These are phyloP conservation scores for Diaporthe amygdali DNA, from an alignment of 2,329 filamentous ascomycete genomes.

Conservation along the genomic window DNA sequence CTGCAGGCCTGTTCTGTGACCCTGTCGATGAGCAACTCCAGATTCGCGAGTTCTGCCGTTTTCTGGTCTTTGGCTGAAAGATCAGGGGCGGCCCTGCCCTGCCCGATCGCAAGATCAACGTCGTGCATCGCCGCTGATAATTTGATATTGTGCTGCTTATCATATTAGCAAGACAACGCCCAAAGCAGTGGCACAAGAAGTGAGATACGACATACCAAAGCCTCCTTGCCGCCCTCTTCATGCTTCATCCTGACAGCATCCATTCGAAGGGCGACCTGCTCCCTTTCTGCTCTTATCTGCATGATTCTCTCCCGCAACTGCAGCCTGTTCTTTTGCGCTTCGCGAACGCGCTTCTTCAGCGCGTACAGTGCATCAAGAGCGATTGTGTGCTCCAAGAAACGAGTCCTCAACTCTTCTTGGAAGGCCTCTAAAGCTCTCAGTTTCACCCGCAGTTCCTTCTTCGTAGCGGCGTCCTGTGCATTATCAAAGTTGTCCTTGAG, in stretches of 20 bases:
- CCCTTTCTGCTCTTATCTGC: constrained; percentile 61
- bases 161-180: neutral
- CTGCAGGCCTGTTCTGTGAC: constrained; percentile 60
- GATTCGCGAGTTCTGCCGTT: constrained; percentile 57
- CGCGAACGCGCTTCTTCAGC: constrained; percentile 61
- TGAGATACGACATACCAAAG: constrained; percentile 51
- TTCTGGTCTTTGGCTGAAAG: constrained; percentile 52
- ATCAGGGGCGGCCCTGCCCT: constrained; percentile 50
- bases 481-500: constrained; percentile 49
- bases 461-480: constrained; percentile 50
- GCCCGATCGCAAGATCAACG: constrained; percentile 59
- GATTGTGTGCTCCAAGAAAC: constrained; percentile 64
- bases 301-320: constrained; percentile 65
- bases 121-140: constrained; percentile 66
- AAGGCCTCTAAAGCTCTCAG: constrained; percentile 63
- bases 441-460: constrained; percentile 61
- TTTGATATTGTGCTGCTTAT: constrained; percentile 49
- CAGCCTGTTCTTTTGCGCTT: constrained; percentile 63
- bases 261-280: constrained; percentile 66
- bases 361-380: constrained; percentile 64
- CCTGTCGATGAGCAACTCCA: constrained; percentile 61
- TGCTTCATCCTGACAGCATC: constrained; percentile 67
- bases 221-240: constrained; percentile 57
- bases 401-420: constrained; percentile 58
- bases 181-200: neutral